Evolutionary conservation across 1,284 basidiomycete species (phyloP), one percentile per base, ranked within the genome.

Genomic region (Meira miltonrushii): DNA sequence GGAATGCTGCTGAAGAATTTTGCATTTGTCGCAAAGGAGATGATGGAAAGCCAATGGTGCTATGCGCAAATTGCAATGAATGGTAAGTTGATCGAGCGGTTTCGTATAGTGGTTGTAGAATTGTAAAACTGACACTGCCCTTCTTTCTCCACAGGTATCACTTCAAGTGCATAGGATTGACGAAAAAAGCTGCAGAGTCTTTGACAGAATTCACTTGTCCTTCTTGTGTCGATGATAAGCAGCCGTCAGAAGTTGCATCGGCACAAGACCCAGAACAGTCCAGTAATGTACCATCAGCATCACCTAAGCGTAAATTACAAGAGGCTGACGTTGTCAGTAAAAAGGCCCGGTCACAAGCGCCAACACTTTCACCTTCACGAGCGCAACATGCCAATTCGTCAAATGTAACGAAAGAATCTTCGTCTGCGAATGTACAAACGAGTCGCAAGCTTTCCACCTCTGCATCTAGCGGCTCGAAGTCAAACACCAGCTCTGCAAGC

Each of bases 1-100:
- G 56, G 4, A 67, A 67, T 55, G 65, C 66, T 23, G 60, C 66
- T 23, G 60, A 61, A 19, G 61, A 57, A 25, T 77, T 72, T 55
- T 77, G 75, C 58, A 54, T 75, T 38, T 77, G 75, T 52, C 66
- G 67, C n/a, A 60, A 62, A 28, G 61, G 57, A 50, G 73, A 77
- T 43, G 67, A 77, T 58, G 73, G 73, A 13, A 66, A 68, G 19
- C 73, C 74, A 37, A 75, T 77, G 74, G 71, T 74, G 23, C 71
- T 65, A 37, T 75, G 74, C 62, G 68, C 64, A 39, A 62, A 47
- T 4, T 77, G 75, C 44, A 62, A 67, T 44, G 69, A 77, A 48
- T 77, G 75, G 75, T 77, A 62, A 64, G 70, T 72, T 25, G 47
- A 17, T 13, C 39, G 38, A 19, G 21, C 60, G 13, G 1, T 21